Evolutionary conservation across 345 rosid species (phyloP), one percentile per base, ranked within the genome.

Genomic region (Cardamine resedifolia): DNA sequence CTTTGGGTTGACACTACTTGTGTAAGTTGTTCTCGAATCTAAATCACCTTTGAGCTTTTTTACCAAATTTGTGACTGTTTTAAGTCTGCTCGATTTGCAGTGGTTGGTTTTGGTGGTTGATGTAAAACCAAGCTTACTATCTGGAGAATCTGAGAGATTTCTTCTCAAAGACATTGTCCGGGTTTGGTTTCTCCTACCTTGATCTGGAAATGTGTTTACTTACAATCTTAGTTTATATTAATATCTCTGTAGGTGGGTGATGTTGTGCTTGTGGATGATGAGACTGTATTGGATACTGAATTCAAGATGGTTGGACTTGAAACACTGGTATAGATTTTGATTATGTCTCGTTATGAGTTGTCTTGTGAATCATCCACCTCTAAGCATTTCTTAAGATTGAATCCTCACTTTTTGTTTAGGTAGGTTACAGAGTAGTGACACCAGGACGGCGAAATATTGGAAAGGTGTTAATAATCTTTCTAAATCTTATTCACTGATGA

Each of bases 71-170:
- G 19, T 16, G 16, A 30, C n/a, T 59, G 3, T 27, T 69, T 69
- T 56, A 0, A 9, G 6, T n/a, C n/a, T 34, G 34, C 65, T 11
- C 21, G 7, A 24, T 10, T 59, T 74, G 64, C 75, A 92, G 98
- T 92, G 96, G 96, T 61, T 76, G 58, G 94, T 85, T 4, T 48
- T 83, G 81, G 82, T 83, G 33, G 85, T 93, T 36, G 97, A 93
- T 79, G 87, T 90, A 38, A 87, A 90, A 75, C 92, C 96, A 5
- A 87, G 79, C 66, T 86, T 90, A 83, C 85, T 93, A 69, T 85
- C 96, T 62, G 94, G 92, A 75, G 97, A 93, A 63, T 79, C 88
- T 48, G 98, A 87, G 68, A 86, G 92, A 78, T 81, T 94, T 73
- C 81, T 78, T 48, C 86, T 89, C 7, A 84, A 82, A 70, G 94